Percentiles rank a stretch among this genome's conserved stretches.
Conservation (phyloP, 1,139 yeast genomes). For the Pichia cactophila region DNA sequence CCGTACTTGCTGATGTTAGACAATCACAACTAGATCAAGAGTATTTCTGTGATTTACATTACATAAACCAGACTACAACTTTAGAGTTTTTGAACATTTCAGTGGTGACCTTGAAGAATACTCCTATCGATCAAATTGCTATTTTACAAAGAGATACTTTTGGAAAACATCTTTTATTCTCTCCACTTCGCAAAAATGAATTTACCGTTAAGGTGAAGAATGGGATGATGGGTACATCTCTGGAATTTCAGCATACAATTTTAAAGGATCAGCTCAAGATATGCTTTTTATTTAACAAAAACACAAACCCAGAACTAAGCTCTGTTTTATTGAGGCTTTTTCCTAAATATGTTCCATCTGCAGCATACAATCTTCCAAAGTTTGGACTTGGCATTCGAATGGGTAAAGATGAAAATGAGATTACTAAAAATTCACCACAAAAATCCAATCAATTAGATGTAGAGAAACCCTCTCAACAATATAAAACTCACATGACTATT, state of each 20-base stretch:
- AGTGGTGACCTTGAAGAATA: constrained; percentile 12
- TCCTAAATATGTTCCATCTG: constrained; percentile 4
- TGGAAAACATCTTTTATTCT: constrained; percentile 31
- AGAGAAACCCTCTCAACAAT: not conserved
- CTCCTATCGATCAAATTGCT: constrained; percentile 14
- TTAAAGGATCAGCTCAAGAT: constrained; percentile 17
- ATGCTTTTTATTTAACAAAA: constrained; percentile 12
- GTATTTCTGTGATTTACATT: constrained; percentile 19
- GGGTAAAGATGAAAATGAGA: not conserved
- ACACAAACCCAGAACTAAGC: not conserved
- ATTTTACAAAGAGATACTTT: constrained; percentile 19
- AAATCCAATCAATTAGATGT: not conserved
- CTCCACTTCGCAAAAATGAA: constrained; percentile 29
- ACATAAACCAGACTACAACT: constrained; percentile 20
- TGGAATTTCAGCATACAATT: constrained; percentile 15
- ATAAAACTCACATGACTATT: not conserved
- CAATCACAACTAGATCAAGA: constrained; percentile 4
- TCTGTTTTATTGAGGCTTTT: constrained; percentile 6
- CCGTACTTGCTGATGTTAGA: constrained; percentile 17
- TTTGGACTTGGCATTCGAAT: constrained; percentile 11
- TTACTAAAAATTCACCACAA: not conserved
- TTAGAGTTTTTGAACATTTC: constrained; percentile 17
- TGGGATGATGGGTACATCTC: constrained; percentile 12
- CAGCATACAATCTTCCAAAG: not conserved
- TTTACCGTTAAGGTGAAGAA: constrained; percentile 14